Percentiles rank a stretch among this genome's conserved stretches.
phyloP scores from a whole-genome alignment of 2,329 filamentous ascomycete species.

The Cadophora luteo-olivacea region DNA sequence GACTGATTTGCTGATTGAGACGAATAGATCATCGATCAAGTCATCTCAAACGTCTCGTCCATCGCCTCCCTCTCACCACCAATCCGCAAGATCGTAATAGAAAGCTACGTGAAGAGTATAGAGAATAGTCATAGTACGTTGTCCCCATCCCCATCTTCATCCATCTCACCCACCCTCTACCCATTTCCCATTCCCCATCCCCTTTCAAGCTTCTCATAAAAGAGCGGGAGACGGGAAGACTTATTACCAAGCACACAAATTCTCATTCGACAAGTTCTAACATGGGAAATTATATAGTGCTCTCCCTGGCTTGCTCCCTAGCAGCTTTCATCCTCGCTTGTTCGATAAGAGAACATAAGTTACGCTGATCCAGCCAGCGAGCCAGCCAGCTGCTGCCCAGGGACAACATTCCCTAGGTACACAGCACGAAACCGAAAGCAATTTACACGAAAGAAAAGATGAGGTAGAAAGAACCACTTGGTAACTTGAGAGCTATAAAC shows the following conservation, averaged over 20 bases:
- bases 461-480: too few relatives aligned
- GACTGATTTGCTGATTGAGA: not conserved
- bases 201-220: not conserved
- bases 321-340: not conserved
- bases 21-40: slow-evolving; percentile 32
- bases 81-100: slow-evolving; percentile 31
- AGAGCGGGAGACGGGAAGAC: not conserved
- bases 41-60: slow-evolving; percentile 33
- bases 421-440: too few relatives aligned
- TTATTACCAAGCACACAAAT: not conserved
- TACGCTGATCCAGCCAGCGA: too few relatives aligned
- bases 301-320: not conserved
- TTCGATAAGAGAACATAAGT: not conserved
- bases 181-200: not conserved
- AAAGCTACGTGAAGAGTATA: slow-evolving; percentile 38
- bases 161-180: too few relatives aligned
- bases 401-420: too few relatives aligned
- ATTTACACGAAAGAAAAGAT: too few relatives aligned
- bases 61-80: slow-evolving; percentile 27
- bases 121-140: slow-evolving; percentile 35
- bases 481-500: too few relatives aligned
- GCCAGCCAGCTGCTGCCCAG: too few relatives aligned
- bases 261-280: not conserved
- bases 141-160: not conserved
- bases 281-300: not conserved